Conservation (phyloP, 305 asterid species). For the Solanum hybrid region DNA sequence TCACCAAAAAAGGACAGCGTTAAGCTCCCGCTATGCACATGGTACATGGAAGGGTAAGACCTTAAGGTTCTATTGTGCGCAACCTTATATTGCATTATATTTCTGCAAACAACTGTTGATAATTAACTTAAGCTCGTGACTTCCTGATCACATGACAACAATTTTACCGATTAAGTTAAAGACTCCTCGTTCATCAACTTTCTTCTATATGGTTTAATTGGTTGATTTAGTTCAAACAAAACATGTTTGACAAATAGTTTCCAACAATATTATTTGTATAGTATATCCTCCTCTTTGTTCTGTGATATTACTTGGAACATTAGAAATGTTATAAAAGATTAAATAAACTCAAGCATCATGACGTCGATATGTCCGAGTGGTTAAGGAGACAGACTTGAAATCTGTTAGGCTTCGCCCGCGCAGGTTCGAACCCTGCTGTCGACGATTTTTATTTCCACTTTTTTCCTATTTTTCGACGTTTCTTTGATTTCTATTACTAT, state of each 20-base stretch:
- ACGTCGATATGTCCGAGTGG: slow-evolving; percentile 96
- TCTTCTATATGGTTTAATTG: neutral
- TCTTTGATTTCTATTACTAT: neutral
- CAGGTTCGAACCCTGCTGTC: slow-evolving; percentile 97
- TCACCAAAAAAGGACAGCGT: too few species aligned
- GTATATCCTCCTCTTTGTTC: neutral
- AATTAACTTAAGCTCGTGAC: neutral
- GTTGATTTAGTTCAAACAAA: neutral
- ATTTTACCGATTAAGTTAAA: neutral
- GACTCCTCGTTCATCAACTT: neutral
- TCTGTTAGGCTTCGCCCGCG: slow-evolving; percentile 97
- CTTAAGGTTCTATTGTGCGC: neutral
- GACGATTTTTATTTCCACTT: slow-evolving; percentile 18
- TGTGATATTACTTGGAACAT: too few species aligned
- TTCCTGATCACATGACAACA: neutral
- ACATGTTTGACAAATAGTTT: neutral
- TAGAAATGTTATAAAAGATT: too few species aligned
- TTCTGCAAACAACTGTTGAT: too few species aligned
- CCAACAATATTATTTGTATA: neutral
- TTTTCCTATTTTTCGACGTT: neutral
- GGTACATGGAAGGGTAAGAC: neutral
- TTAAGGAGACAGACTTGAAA: slow-evolving; percentile 95
- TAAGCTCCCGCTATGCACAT: neutral
- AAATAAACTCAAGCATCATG: neutral
- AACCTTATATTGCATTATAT: neutral